A percentile compares a stretch with the other conserved stretches of the same genome.
Evolutionary conservation across 192 early-diverging fungal species (phyloP).

Genomic region (Entophlyctis helioformis): DNA sequence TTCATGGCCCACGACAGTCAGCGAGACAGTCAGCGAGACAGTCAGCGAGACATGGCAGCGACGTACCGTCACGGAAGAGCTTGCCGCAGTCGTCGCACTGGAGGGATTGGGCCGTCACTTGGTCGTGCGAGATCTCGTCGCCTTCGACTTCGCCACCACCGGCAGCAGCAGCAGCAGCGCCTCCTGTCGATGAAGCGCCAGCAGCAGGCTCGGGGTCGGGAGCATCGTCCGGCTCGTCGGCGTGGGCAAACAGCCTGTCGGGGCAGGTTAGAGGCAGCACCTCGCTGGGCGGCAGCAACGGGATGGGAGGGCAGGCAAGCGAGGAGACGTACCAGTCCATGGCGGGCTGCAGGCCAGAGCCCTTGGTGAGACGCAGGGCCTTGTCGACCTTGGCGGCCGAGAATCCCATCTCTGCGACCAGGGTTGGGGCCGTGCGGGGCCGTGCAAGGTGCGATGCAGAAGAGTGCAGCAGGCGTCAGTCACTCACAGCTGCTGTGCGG

Average conservation of each 20-base stretch:
- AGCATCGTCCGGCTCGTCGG: conserved; percentile 58
- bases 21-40: no score
- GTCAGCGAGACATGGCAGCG: conserved; percentile 1
- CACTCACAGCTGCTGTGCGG: no score
- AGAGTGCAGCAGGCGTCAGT: no score
- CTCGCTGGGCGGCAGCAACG: neutral
- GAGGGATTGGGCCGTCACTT: conserved; percentile 68
- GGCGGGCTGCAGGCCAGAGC: conserved; percentile 67
- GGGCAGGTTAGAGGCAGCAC: neutral
- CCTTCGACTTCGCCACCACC: conserved; percentile 15
- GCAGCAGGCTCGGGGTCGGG: conserved; percentile 24
- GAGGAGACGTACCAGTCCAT: conserved; percentile 62
- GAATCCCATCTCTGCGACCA: no score
- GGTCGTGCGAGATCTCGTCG: conserved; percentile 53
- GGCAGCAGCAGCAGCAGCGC: neutral
- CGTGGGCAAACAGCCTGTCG: conserved; percentile 58
- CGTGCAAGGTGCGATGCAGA: no score
- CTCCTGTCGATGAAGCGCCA: conserved; percentile 7
- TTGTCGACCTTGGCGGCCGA: no score
- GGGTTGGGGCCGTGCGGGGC: no score
- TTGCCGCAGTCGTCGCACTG: conserved; percentile 73
- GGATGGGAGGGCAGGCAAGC: neutral
- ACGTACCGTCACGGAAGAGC: conserved; percentile 59
- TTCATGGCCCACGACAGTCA: no score
- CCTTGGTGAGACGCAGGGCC: conserved; percentile 59